These are phyloP conservation scores for Hypoxylon sp. DNA, from an alignment of 2,329 filamentous ascomycete species.

Conservation along the genomic window DNA sequence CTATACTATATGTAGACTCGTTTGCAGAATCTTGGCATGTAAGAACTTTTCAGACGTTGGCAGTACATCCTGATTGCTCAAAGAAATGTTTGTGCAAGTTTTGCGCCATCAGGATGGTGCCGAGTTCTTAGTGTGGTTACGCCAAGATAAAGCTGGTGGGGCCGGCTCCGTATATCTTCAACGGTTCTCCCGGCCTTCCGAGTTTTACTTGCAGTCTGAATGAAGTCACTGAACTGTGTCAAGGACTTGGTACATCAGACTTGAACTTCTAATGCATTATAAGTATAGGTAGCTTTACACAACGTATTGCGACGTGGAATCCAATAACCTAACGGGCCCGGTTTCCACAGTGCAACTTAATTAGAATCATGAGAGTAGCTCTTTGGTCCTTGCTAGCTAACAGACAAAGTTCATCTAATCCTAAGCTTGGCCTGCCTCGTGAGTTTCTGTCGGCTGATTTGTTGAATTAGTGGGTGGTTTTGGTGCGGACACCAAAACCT, in stretches of 20 bases:
- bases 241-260: constrained; percentile 7
- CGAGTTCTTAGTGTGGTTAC: constrained; percentile 31
- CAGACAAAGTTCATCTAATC: constrained; percentile 15
- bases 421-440: neutral
- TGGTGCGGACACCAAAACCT: constrained; percentile 5
- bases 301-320: neutral
- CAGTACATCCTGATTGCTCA: constrained; percentile 36
- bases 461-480: constrained; percentile 9
- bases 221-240: constrained; percentile 29
- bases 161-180: constrained; percentile 27
- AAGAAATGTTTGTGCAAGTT: constrained; percentile 36
- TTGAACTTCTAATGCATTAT: neutral
- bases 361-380: constrained; percentile 14
- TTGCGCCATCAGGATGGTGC: constrained; percentile 33
- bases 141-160: constrained; percentile 32
- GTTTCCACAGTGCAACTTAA: constrained; percentile 6
- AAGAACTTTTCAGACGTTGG: constrained; percentile 28
- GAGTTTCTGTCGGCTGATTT: constrained; percentile 7
- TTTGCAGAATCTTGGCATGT: constrained; percentile 37
- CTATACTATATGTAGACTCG: constrained; percentile 34
- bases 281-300: neutral
- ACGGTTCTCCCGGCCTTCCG: constrained; percentile 45
- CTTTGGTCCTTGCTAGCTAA: neutral
- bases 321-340: neutral
- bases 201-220: constrained; percentile 11